These are phyloP conservation scores for Ustilago hordei DNA, from an alignment of 1,284 basidiomycete genomes.

Conservation along the genomic window DNA sequence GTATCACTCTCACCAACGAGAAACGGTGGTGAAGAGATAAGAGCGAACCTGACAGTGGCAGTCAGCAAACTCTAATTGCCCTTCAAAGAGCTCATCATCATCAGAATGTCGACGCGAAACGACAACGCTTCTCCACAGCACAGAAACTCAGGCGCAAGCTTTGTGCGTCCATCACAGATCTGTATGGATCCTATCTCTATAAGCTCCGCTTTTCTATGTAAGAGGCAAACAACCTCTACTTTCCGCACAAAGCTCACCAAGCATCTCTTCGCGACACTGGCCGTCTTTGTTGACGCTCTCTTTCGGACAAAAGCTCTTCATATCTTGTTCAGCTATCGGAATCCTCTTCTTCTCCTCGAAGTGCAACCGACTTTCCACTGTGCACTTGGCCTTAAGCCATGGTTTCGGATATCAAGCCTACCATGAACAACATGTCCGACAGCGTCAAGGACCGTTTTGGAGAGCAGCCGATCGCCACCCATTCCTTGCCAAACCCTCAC, in stretches of 20 bases:
- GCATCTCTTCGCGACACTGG: constrained; percentile 7
- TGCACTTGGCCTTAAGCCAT: neutral
- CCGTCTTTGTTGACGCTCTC: neutral
- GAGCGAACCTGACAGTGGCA: constrained; percentile 1
- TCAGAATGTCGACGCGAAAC: constrained; percentile 18
- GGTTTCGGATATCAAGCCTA: neutral
- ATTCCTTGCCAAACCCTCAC: neutral
- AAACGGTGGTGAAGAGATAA: neutral
- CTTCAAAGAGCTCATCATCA: neutral
- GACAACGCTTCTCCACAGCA: neutral
- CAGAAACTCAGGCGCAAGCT: constrained; percentile 9
- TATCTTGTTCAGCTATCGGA: neutral
- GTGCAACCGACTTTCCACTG: neutral
- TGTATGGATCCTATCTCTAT: constrained; percentile 23
- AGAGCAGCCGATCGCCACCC: neutral
- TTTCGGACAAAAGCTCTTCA: neutral
- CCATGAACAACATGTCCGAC: neutral
- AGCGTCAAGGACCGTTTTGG: neutral
- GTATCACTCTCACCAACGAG: too few relatives aligned
- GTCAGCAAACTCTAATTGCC: constrained; percentile 1
- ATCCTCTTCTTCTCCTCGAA: neutral
- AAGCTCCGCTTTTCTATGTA: constrained; percentile 7
- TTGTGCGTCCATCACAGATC: constrained; percentile 5
- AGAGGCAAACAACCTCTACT: neutral
- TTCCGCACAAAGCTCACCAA: neutral